Conservation (phyloP, 176 grass and related monocot genomes). For the Juncus inflexus region DNA sequence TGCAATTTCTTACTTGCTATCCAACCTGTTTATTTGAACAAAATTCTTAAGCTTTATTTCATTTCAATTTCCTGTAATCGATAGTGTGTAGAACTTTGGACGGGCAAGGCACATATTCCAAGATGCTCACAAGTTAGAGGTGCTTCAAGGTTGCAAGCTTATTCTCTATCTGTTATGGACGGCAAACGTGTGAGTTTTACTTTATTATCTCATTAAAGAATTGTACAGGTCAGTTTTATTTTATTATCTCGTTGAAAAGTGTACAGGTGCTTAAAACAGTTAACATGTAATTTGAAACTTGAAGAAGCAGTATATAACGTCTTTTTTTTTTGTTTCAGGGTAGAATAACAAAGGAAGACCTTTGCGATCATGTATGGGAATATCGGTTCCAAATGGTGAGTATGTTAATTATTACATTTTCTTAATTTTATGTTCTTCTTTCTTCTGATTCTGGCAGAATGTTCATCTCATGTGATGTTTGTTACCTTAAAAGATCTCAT, state of each 20-base stretch:
- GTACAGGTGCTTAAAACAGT: no score
- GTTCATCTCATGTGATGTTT: no score
- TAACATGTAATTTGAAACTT: no score
- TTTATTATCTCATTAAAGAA: slow-evolving; percentile 4
- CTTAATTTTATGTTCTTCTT: no score
- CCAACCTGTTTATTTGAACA: neutral
- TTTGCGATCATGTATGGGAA: slow-evolving; percentile 82
- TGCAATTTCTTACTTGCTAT: no score
- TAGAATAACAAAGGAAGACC: slow-evolving; percentile 79
- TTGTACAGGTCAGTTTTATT: neutral
- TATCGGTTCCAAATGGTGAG: slow-evolving; percentile 77
- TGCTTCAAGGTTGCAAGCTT: slow-evolving; percentile 58
- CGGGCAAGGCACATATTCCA: slow-evolving; percentile 74
- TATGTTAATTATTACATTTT: neutral
- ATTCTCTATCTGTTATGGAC: slow-evolving; percentile 78
- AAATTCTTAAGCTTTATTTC: slow-evolving; percentile 26
- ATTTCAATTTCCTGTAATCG: slow-evolving; percentile 10
- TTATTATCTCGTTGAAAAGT: neutral
- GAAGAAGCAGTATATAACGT: neutral
- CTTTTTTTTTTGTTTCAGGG: slow-evolving; percentile 37
- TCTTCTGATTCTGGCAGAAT: no score
- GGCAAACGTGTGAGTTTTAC: slow-evolving; percentile 59
- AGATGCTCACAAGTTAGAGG: slow-evolving; percentile 39
- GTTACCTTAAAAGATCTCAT: no score
- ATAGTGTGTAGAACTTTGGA: slow-evolving; percentile 61